Conservation (phyloP, 1,284 basidiomycete genomes). For the Apiotrichum sp. region DNA sequence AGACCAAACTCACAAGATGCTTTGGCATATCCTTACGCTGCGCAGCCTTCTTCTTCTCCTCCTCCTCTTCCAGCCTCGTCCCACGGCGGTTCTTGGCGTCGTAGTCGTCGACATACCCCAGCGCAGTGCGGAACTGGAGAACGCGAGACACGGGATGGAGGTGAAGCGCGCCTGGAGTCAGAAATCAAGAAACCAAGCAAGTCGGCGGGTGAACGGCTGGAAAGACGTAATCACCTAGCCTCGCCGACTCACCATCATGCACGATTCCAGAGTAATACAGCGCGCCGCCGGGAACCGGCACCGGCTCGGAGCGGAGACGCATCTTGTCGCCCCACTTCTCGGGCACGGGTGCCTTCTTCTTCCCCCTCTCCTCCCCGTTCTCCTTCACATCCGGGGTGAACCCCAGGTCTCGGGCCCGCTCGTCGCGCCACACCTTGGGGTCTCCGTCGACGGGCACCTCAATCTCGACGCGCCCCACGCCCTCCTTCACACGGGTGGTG, state of each 20-base stretch:
- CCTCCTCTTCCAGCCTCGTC: constrained; percentile 23
- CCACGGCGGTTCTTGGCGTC: constrained; percentile 21
- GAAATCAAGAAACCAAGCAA: neutral
- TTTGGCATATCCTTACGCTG: constrained; percentile 18
- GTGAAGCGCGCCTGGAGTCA: constrained; percentile 39
- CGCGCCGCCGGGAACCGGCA: constrained; percentile 33
- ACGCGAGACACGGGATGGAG: constrained; percentile 38
- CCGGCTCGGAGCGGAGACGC: constrained; percentile 35
- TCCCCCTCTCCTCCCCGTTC: constrained; percentile 22
- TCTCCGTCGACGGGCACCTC: constrained; percentile 44
- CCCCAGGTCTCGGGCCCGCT: constrained; percentile 38
- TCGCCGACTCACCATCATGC: constrained; percentile 32
- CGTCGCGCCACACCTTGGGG: constrained; percentile 41
- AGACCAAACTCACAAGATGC: constrained; percentile 4
- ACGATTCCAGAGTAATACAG: constrained; percentile 38
- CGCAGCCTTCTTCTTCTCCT: constrained; percentile 22
- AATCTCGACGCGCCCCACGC: constrained; percentile 38
- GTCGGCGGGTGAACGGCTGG: too few species aligned
- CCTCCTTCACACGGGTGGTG: constrained; percentile 42
- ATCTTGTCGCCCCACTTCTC: constrained; percentile 44
- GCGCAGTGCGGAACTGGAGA: constrained; percentile 42
- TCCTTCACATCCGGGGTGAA: constrained; percentile 25
- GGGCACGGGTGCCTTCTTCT: constrained; percentile 15
- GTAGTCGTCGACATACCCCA: constrained; percentile 39
- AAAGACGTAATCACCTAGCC: neutral